A percentile compares a stretch with the other conserved stretches of the same genome.
phyloP scores from a whole-genome alignment of 805 yeast species.

The Candida stauntonica region DNA sequence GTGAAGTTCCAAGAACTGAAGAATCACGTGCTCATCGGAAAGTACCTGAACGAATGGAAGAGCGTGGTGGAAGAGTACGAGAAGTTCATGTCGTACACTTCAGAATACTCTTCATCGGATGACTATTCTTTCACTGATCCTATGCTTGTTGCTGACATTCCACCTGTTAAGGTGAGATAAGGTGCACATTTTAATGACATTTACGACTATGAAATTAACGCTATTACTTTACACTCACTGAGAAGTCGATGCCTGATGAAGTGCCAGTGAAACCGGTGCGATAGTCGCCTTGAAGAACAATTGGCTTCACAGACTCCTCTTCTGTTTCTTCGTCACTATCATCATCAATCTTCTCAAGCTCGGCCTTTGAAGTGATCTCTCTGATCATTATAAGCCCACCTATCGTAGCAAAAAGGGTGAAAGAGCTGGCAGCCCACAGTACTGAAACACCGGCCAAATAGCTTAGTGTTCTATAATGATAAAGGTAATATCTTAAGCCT shows the following conservation, averaged over 20 bases:
- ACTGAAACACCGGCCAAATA: conserved; percentile 18
- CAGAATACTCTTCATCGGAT: conserved; percentile 8
- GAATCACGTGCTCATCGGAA: conserved; percentile 36
- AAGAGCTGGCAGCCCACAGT: conserved; percentile 20
- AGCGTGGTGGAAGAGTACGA: conserved; percentile 46
- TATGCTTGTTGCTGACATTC: conserved; percentile 14
- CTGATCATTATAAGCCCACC: conserved; percentile 15
- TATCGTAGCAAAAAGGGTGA: conserved; percentile 16
- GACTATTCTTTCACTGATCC: conserved; percentile 14
- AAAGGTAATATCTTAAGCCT: conserved; percentile 24
- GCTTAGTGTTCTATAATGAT: conserved; percentile 22
- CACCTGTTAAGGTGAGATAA: conserved; percentile 11
- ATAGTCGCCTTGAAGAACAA: not conserved
- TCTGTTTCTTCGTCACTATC: not conserved
- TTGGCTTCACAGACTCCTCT: not conserved
- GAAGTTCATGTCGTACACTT: conserved; percentile 26
- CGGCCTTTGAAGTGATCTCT: conserved; percentile 6
- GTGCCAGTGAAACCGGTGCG: not conserved
- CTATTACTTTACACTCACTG: conserved; percentile 1
- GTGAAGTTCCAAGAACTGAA: conserved; percentile 13
- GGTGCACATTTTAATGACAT: not conserved
- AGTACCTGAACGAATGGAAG: conserved; percentile 50
- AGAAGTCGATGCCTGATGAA: conserved; percentile 1
- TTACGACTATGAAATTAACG: conserved; percentile 1
- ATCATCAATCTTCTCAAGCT: conserved; percentile 5